Evolutionary conservation across 306 rosid genomes (phyloP).

Genomic region (Prunus campanulata): DNA sequence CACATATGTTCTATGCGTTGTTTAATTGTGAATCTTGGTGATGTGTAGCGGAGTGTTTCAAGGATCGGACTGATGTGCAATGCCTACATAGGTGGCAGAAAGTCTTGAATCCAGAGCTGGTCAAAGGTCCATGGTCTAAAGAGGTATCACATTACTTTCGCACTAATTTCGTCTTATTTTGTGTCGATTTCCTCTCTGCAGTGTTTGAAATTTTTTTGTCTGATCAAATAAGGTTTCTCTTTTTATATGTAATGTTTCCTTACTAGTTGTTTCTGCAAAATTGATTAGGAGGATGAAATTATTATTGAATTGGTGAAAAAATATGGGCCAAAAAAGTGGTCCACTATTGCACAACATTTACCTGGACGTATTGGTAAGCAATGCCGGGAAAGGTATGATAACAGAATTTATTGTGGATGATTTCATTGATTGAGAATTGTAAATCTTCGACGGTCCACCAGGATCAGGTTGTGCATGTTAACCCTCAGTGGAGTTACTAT

Average conservation of each 20-base stretch:
- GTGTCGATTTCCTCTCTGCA: slow-evolving; percentile 10
- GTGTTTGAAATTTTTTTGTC: background rate
- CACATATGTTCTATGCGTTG: slow-evolving; percentile 14
- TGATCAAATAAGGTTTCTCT: slow-evolving; percentile 3
- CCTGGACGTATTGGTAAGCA: slow-evolving; percentile 99
- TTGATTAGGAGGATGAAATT: slow-evolving; percentile 79
- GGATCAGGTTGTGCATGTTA: slow-evolving; percentile 6
- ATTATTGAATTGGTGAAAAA: slow-evolving; percentile 71
- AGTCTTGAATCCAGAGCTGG: slow-evolving; percentile 93
- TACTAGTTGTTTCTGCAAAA: slow-evolving; percentile 23
- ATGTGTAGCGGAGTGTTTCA: slow-evolving; percentile 83
- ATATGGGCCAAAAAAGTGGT: slow-evolving; percentile 96
- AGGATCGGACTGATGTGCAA: slow-evolving; percentile 96
- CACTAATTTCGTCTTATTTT: slow-evolving; percentile 10
- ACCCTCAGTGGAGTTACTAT: background rate
- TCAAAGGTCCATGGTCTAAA: slow-evolving; percentile 99
- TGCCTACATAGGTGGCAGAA: slow-evolving; percentile 99
- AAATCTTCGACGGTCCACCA: background rate
- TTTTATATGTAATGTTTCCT: slow-evolving; percentile 18
- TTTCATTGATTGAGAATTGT: background rate
- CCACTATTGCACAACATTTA: slow-evolving; percentile 82
- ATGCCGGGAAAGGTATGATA: slow-evolving; percentile 94
- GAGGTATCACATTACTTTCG: slow-evolving; percentile 51
- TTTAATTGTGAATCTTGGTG: slow-evolving; percentile 30
- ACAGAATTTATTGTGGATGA: slow-evolving; percentile 8